Percentiles rank a stretch among this genome's conserved stretches.
These are phyloP conservation scores for Neoscytalidium dimidiatum DNA, from an alignment of 2,329 filamentous ascomycete genomes.

Conservation along the genomic window DNA sequence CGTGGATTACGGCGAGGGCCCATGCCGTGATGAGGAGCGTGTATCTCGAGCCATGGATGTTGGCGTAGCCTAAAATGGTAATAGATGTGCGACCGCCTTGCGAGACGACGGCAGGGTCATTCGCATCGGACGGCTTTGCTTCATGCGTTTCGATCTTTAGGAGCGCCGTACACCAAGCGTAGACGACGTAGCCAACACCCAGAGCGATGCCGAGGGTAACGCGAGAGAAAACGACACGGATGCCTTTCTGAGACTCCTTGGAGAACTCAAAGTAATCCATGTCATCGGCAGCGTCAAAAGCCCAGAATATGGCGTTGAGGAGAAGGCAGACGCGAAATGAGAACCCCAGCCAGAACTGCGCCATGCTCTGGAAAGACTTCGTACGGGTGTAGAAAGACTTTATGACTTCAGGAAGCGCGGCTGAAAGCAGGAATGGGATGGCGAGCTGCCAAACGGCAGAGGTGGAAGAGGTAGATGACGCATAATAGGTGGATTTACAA, in stretches of 20 bases:
- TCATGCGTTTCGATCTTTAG: constrained; percentile 64
- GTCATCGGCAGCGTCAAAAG: constrained; percentile 85
- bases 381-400: constrained; percentile 81
- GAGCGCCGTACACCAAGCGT: constrained; percentile 81
- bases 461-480: constrained; percentile 86
- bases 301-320: constrained; percentile 81
- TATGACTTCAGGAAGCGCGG: constrained; percentile 72
- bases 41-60: constrained; percentile 89
- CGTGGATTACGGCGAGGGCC: constrained; percentile 71
- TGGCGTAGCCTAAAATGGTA: constrained; percentile 86
- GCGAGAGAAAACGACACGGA: constrained; percentile 78
- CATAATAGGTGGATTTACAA: constrained; percentile 94
- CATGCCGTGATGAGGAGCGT: constrained; percentile 81
- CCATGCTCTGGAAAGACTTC: constrained; percentile 83
- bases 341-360: constrained; percentile 79
- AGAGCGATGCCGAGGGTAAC: constrained; percentile 76
- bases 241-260: constrained; percentile 66
- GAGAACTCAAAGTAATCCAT: constrained; percentile 72
- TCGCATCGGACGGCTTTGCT: constrained; percentile 23
- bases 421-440: constrained; percentile 74
- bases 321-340: constrained; percentile 76
- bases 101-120: constrained; percentile 33
- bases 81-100: constrained; percentile 48
- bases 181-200: constrained; percentile 81
- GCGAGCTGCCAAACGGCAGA: constrained; percentile 86